Base-by-base conservation (phyloP, 2,329 filamentous ascomycete genomes). In the Fusarium armeniacum region DNA sequence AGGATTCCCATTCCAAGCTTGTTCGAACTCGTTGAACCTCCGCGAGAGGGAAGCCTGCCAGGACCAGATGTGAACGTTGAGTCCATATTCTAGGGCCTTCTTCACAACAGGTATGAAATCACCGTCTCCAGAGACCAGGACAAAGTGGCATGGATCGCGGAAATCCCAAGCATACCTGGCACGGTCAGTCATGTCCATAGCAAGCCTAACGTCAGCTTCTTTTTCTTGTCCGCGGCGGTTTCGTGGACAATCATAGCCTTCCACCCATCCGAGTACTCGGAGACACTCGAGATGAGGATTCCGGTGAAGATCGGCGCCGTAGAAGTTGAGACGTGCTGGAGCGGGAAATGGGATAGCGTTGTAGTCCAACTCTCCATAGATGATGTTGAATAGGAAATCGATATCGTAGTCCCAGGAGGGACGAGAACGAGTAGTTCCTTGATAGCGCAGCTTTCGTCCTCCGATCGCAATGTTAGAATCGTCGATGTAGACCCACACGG, bases 361-460 rank as follows among this genome's bases (percentile, higher is more conserved):
- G 33, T 3, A 8, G 13, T 18, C 1, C 7, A 13, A n/a, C 1
- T 38, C 10, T 6, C 5, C 10, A n/a, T 38, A 26, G 35, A 38
- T 38, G 18, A n/a, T n/a, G 9, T 5, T 2, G 15, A 0, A 15
- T 6, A 35, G 33, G 15, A 18, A 7, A 18, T 4, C 9, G 33
- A 35, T 35, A 2, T 35, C 15, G 33, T 35, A 35, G 33, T 18
- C 13, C 33, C 33, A 38, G 5, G 9, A 3, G 9, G 7, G 18
- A 11, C 35, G 3, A 38, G 18, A 1, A 5, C 5, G n/a, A 5
- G 18, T 1, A n/a, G 18, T 6, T 7, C 9, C 9, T 12, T 2
- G 35, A 38, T 38, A 6, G 18, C 18, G 5, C 35, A 38, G 18
- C 5, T 3, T 12, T 6, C 9, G 10, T 3, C 35, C 35, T n/a